Conservation (phyloP, 2,329 filamentous ascomycete species). For the Trichoderma brevicompactum region DNA sequence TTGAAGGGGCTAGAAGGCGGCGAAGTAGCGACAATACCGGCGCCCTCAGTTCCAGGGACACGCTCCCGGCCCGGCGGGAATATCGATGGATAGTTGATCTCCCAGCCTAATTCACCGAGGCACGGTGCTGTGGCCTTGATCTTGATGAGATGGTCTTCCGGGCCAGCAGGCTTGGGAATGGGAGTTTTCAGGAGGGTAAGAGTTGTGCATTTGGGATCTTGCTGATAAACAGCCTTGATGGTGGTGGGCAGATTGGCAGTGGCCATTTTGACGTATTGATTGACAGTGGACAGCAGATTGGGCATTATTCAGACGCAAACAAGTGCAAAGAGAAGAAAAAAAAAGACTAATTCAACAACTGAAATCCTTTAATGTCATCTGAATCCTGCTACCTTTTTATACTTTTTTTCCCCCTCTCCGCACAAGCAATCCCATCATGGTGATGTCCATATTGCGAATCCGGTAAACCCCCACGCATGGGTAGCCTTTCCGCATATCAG, state of each 20-base stretch:
- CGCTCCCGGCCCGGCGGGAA: conserved; percentile 35
- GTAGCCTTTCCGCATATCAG: conserved; percentile 14
- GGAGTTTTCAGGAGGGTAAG: conserved; percentile 33
- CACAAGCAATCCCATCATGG: background rate
- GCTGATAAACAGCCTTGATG: conserved; percentile 36
- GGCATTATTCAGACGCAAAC: background rate
- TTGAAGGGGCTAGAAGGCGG: conserved; percentile 41
- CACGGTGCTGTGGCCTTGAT: conserved; percentile 43
- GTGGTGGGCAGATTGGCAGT: conserved; percentile 27
- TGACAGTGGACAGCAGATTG: conserved; percentile 2
- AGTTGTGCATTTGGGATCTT: conserved; percentile 31
- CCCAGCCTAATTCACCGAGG: conserved; percentile 43
- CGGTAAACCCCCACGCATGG: background rate
- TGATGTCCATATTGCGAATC: background rate
- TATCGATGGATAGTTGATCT: conserved; percentile 32
- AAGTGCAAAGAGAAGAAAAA: background rate
- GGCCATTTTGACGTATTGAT: conserved; percentile 20
- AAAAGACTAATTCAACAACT: background rate
- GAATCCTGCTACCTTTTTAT: background rate
- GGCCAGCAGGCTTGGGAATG: conserved; percentile 33
- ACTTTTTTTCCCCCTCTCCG: background rate
- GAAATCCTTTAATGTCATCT: background rate
- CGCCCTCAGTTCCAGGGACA: conserved; percentile 46
- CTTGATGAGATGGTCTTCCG: conserved; percentile 40
- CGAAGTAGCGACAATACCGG: conserved; percentile 44